Evolutionary conservation across 108 stramenopile genomes (phyloP), one percentile per base, ranked within the genome.

Genomic region (Skeletonema tropicum): DNA sequence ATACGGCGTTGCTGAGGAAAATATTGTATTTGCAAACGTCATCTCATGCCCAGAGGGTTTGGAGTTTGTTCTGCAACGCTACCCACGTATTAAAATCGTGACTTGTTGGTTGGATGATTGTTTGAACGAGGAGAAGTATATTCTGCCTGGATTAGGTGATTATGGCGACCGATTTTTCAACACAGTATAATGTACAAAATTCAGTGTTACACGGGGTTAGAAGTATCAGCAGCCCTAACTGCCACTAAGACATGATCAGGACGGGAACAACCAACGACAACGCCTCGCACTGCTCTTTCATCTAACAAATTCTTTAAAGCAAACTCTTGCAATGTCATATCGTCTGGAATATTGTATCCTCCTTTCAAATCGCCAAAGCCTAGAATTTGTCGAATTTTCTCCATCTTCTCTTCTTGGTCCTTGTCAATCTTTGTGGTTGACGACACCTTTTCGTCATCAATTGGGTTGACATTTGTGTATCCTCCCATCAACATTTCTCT

Each of bases 131-230:
- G 83, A 96, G 4, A 97, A 96, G 66, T 99, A 77, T 77, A 99
- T 99, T 69, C 86, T 99, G 42, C 99, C 99, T 3, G 99, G 99
- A 3, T 72, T 99, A 13, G 99, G 99, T 5, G 98, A 98, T 85
- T 99, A 92, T 79, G 99, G 99, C 0, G 99, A 99, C 73, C 84
- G 99, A 58, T 98, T 88, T 71, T 97, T 89, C 82, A 94, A 96
- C 60, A 94, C 97, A 9, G 76, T 68, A 39, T 83, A 76, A 73
- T 68, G 23, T 46, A n/a, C 45, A 46, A 46, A n/a, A 46, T 6
- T 49, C 17, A 49, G n/a, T 99, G 19, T 19, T 49, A 49, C 48
- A 49, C 17, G 19, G 48, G 3, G 19, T 61, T 35, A 61, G 64
- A 52, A 32, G 35, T 48, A 21, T 82, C 81, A 6, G 81, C 81